These are phyloP conservation scores for Gentiana dahurica DNA, from an alignment of 257 asterid species.

Conservation along the genomic window DNA sequence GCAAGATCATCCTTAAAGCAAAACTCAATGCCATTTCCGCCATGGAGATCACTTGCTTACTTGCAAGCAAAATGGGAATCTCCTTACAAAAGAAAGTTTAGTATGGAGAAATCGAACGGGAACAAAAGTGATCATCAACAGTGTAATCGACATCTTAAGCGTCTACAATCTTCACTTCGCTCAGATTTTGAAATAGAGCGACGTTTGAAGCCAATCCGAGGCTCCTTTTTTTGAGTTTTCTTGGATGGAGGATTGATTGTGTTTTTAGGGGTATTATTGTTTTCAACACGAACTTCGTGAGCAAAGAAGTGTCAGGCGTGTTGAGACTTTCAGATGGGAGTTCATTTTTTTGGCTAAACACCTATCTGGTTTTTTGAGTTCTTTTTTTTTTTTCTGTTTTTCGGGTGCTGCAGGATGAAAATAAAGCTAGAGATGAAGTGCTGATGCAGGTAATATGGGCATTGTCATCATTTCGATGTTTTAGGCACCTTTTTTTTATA, in stretches of 20 bases:
- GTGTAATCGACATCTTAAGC: slow-evolving; percentile 39
- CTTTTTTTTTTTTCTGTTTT: slow-evolving; percentile 2
- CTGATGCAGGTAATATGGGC: neutral
- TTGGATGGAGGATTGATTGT: too few relatives aligned
- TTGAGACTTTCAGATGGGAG: slow-evolving; percentile 4
- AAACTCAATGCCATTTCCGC: slow-evolving; percentile 79
- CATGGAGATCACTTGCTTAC: slow-evolving; percentile 64
- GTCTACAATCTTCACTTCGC: slow-evolving; percentile 31
- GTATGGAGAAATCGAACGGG: slow-evolving; percentile 18
- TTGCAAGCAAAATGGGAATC: slow-evolving; percentile 66
- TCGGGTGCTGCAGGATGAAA: neutral
- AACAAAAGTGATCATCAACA: slow-evolving; percentile 20
- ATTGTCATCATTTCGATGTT: neutral
- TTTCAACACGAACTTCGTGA: neutral
- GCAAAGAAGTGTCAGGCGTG: too few relatives aligned
- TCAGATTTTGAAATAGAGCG: slow-evolving; percentile 40
- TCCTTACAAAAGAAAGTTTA: slow-evolving; percentile 29
- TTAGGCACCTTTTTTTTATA: slow-evolving; percentile 27
- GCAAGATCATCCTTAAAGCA: slow-evolving; percentile 60
- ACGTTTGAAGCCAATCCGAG: slow-evolving; percentile 26
- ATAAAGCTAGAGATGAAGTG: too few relatives aligned
- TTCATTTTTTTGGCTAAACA: neutral
- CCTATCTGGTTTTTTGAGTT: slow-evolving; percentile 6
- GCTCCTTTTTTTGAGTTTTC: slow-evolving; percentile 1
- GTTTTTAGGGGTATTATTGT: neutral